Base-by-base conservation (phyloP, 768 basidiomycete genomes). In the Cystobasidium ongulense region DNA sequence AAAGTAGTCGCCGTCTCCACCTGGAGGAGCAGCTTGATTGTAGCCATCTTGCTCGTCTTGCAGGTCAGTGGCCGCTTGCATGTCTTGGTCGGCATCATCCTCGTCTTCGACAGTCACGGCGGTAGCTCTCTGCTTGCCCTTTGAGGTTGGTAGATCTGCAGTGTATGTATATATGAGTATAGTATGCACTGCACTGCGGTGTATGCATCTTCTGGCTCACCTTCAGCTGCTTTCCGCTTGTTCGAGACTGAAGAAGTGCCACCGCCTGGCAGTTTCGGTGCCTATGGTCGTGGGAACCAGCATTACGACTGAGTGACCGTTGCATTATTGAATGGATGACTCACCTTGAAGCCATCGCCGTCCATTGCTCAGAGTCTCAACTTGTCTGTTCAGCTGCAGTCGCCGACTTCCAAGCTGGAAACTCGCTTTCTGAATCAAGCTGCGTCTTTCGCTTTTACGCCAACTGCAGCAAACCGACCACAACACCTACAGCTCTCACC, bases 1-100 rank as follows among this genome's bases (percentile, higher is more conserved):
- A 78, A 90, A 92, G 80, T 93, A 94, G 79, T 94, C 92, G 0
- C 90, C 89, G 76, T 95, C 92, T 27, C 88, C 88, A 11, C 90
- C 90, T 13, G 91, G 91, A 0, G 90, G 89, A 81, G 91, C 91
- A 75, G 85, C 83, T 0, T 75, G 75, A n/a, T 71, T 46, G 54
- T 71, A 36, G 10, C 53, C 52, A 3, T 92, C 83, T 84, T 90
- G 85, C n/a, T 90, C 90, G 1, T 29, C 57, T n/a, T 50, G 46
- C 46, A 50, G 15, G 46, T 11, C 18, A 31, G 25, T 29, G 35
- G 33, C n/a, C 29, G 35, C 25, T 25, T 25, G 31, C 35, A 25
- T 35, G 33, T 67, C 64, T 11, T 70, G 71, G 21, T 72, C 73
- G 39, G 27, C 70, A 15, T 74, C 70, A 25, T 63, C 39, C 27